A percentile compares a stretch with the other conserved stretches of the same genome.
These are phyloP conservation scores for Cyphellophora europaea DNA, from an alignment of 2,329 filamentous ascomycete genomes.

Conservation along the genomic window DNA sequence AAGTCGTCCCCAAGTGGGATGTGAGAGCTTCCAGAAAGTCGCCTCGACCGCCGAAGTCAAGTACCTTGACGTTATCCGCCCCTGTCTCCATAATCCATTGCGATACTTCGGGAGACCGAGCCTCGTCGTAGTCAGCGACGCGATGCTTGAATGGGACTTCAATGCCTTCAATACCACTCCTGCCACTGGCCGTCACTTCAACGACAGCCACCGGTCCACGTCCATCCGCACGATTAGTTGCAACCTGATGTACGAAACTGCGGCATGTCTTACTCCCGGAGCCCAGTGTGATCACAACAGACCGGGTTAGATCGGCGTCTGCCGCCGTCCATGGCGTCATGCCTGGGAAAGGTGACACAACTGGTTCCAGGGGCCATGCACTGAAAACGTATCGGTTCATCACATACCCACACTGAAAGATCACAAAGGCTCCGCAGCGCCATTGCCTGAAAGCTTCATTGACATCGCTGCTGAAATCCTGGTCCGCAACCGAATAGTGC, in stretches of 20 bases:
- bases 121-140: conserved; percentile 2
- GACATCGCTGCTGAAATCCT: conserved; percentile 2
- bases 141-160: background rate
- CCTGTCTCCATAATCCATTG: background rate
- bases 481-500: conserved; percentile 23
- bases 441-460: conserved; percentile 18
- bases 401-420: conserved; percentile 22
- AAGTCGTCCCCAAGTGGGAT: background rate
- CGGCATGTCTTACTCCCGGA: conserved; percentile 22
- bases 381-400: conserved; percentile 25
- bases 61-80: conserved; percentile 2
- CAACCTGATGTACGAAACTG: conserved; percentile 18
- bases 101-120: background rate
- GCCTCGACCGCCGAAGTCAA: conserved; percentile 4
- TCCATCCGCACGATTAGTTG: conserved; percentile 8
- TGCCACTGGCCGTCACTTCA: conserved; percentile 17
- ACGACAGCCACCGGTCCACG: conserved; percentile 16
- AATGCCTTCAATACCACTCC: conserved; percentile 1
- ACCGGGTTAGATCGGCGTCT: conserved; percentile 25
- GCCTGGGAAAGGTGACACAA: conserved; percentile 12
- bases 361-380: conserved; percentile 10
- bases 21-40: background rate
- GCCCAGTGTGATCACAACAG: conserved; percentile 24
- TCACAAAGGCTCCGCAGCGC: conserved; percentile 19
- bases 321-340: conserved; percentile 19